These are phyloP conservation scores for Iris pallida DNA, from an alignment of 116 monocot species.

Conservation along the genomic window DNA sequence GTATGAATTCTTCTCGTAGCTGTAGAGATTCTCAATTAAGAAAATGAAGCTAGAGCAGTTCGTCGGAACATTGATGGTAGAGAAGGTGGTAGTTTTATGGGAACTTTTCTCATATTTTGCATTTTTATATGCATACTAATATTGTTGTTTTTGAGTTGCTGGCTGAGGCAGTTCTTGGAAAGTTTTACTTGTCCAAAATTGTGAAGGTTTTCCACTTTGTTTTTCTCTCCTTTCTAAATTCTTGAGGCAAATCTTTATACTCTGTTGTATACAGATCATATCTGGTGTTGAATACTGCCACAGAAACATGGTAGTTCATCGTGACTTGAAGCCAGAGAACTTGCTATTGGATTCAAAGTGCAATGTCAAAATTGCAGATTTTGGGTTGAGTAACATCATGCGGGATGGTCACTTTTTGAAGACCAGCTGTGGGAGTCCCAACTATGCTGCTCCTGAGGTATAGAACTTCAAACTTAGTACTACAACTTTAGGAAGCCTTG, in stretches of 20 bases:
- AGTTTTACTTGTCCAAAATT: too few species aligned
- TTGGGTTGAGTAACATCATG: slow-evolving; percentile 50
- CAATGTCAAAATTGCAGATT: slow-evolving; percentile 57
- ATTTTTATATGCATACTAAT: too few species aligned
- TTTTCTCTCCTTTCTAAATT: background rate
- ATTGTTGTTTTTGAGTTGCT: too few species aligned
- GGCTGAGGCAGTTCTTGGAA: too few species aligned
- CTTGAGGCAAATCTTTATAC: slow-evolving; percentile 3
- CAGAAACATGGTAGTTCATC: slow-evolving; percentile 52
- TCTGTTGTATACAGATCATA: slow-evolving; percentile 37
- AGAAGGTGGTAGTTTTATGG: too few species aligned
- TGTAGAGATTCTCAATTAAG: too few species aligned
- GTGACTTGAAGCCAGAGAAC: slow-evolving; percentile 52
- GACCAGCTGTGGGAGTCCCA: slow-evolving; percentile 49
- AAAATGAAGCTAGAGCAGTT: too few species aligned
- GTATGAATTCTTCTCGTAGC: background rate
- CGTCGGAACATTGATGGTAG: too few species aligned
- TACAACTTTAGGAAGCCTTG: background rate
- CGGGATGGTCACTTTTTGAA: slow-evolving; percentile 46
- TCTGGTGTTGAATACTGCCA: slow-evolving; percentile 54
- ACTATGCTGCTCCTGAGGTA: slow-evolving; percentile 58
- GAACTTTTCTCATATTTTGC: too few species aligned
- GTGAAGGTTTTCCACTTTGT: background rate
- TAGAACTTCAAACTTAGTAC: background rate
- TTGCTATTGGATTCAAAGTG: slow-evolving; percentile 45